Conservation (phyloP, 2,329 filamentous ascomycete species). For the Botrytis hyacinthi region DNA sequence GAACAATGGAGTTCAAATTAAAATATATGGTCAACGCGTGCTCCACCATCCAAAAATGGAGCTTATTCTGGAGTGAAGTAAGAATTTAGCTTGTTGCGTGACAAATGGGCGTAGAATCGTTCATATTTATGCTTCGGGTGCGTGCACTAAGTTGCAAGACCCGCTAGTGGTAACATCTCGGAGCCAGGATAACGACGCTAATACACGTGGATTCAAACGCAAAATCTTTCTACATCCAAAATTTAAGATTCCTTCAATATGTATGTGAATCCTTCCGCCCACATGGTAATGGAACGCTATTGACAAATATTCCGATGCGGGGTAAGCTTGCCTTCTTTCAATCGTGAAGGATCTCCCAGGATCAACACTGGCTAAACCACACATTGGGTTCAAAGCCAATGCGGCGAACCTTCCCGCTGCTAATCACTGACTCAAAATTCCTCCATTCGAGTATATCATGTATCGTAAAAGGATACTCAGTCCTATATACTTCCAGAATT, state of each 20-base stretch:
- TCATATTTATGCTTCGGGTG: not conserved
- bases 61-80: not conserved
- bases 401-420: not conserved
- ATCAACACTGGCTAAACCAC: not conserved
- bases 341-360: not conserved
- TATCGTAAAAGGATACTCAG: not conserved
- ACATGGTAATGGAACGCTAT: not conserved
- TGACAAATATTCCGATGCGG: not conserved
- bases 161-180: not conserved
- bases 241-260: not conserved
- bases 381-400: not conserved
- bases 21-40: not conserved
- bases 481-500: not conserved
- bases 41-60: constrained; percentile 4
- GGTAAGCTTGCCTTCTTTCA: not conserved
- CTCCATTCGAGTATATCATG: not conserved
- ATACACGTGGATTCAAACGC: not conserved
- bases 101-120: not conserved
- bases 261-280: not conserved
- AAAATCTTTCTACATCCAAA: not conserved
- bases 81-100: not conserved
- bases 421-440: not conserved
- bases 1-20: not conserved
- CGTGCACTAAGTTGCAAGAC: not conserved
- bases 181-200: not conserved